A percentile compares a stretch with the other conserved stretches of the same genome.
phyloP scores from a whole-genome alignment of 495 filamentous ascomycete genomes.

The Aspergillus funiculosus region DNA sequence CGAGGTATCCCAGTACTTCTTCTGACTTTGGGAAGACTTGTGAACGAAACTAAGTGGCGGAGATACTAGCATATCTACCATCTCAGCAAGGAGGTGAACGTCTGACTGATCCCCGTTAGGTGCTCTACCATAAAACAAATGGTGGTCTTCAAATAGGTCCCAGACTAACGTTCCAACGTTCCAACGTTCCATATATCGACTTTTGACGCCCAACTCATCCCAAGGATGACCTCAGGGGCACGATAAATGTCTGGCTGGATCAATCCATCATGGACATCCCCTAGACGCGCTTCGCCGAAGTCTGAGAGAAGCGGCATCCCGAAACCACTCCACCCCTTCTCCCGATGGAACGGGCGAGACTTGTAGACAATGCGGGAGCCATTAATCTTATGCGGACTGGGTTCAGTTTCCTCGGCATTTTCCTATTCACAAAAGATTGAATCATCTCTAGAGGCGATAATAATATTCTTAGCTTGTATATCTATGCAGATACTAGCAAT shows the following conservation, averaged over 20 bases:
- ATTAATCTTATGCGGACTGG: slow-evolving; percentile 16
- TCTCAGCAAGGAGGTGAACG: too few species aligned
- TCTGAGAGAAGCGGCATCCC: slow-evolving; percentile 22
- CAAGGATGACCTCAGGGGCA: slow-evolving; percentile 35
- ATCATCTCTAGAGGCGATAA: neutral
- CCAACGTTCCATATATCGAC: slow-evolving; percentile 41
- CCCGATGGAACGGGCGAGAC: slow-evolving; percentile 12
- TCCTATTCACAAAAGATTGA: slow-evolving; percentile 6
- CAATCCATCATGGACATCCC: slow-evolving; percentile 23
- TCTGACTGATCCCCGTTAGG: too few species aligned
- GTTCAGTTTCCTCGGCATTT: slow-evolving; percentile 2
- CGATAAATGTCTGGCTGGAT: slow-evolving; percentile 31
- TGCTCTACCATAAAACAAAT: too few species aligned
- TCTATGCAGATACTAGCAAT: neutral
- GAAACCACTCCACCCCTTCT: slow-evolving; percentile 11
- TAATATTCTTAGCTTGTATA: slow-evolving; percentile 14
- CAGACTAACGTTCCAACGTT: too few species aligned
- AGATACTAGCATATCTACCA: too few species aligned
- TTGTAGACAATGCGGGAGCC: too few species aligned
- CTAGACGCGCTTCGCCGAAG: slow-evolving; percentile 25
- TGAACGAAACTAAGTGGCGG: too few species aligned
- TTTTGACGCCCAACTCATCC: slow-evolving; percentile 31
- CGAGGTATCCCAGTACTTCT: too few species aligned
- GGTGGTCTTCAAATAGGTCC: too few species aligned
- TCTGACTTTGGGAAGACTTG: too few species aligned